Base-by-base conservation (phyloP, 345 rosid species). In the Chamaenerion angustifolium region DNA sequence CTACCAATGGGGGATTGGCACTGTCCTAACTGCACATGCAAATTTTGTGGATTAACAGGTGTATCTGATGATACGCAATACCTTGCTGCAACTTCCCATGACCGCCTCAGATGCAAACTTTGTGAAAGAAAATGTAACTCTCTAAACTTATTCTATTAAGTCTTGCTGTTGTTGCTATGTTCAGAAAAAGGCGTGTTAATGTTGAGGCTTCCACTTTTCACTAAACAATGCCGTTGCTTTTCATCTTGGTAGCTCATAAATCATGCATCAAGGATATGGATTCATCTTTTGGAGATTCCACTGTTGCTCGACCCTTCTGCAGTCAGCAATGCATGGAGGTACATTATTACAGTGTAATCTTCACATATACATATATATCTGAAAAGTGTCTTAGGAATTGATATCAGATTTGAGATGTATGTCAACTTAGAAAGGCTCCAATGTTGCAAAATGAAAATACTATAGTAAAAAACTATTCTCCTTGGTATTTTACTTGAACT, bases 1-100 rank as follows among this genome's bases (percentile, higher is more conserved):
- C 88, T 88, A 65, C 97, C 99, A 31, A 56, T 56, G 14, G 99
- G 99, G 12, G 83, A 75, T 56, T 93, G 97, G 97, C 83, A 81
- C 72, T 93, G 99, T 71, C 82, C 92, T 56, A 76, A 79, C 54
- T 93, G 99, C 69, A 74, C 76, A 14, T 93, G 99, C 76, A 93
- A 83, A 73, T 82, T 79, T 73, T 93, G 99, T 72, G 75, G 81
- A 59, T 48, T 44, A 46, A 77, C 69, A 21, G 73, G 71, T 48
- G 68, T 57, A 42, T 49, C 37, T 4, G 37, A 66, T 52, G 45
- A 62, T 71, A 52, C 47, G 52, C 56, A 68, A 63, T 68, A 46
- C 45, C 80, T 66, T 44, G 71, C 63, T 45, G 17, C 43, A 35
- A 63, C 49, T 56, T 48, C 44, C 56, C 31, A 49, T 45, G 62